A percentile compares a stretch with the other conserved stretches of the same genome.
Evolutionary conservation across 2,329 filamentous ascomycete genomes (phyloP).

Genomic region (Teratosphaeria epicoccoides): DNA sequence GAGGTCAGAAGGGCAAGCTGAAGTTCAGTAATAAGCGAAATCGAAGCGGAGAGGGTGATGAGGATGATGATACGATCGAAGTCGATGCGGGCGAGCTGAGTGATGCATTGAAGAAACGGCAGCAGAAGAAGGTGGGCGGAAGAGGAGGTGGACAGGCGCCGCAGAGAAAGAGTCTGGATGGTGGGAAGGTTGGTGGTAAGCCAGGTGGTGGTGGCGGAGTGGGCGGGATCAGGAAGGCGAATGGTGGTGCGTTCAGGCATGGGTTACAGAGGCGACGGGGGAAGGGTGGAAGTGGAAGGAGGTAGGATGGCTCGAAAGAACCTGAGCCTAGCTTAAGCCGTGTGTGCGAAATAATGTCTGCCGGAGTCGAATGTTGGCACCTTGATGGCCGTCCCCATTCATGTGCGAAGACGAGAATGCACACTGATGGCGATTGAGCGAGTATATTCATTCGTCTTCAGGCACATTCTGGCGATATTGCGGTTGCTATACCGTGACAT

Average conservation of each 20-base stretch:
- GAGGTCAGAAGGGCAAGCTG: constrained; percentile 49
- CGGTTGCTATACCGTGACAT: too few relatives aligned
- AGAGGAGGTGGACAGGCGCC: constrained; percentile 10
- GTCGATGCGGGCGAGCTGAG: constrained; percentile 33
- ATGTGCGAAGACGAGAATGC: too few relatives aligned
- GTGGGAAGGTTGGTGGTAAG: constrained; percentile 13
- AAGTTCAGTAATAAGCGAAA: constrained; percentile 46
- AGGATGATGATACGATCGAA: constrained; percentile 37
- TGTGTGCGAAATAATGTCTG: too few relatives aligned
- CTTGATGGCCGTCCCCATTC: too few relatives aligned
- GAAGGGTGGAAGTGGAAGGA: background rate
- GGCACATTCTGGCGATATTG: too few relatives aligned
- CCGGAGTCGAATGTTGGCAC: too few relatives aligned
- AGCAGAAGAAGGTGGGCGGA: constrained; percentile 8
- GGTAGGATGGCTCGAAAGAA: too few relatives aligned
- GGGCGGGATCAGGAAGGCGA: constrained; percentile 10
- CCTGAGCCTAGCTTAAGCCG: too few relatives aligned
- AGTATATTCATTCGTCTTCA: too few relatives aligned
- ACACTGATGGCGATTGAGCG: too few relatives aligned
- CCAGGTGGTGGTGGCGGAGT: constrained; percentile 5
- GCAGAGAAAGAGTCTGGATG: constrained; percentile 16
- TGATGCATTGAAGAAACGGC: constrained; percentile 23
- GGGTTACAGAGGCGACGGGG: constrained; percentile 9
- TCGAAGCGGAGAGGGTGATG: constrained; percentile 27
- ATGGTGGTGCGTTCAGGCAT: constrained; percentile 6